These are phyloP conservation scores for Trichomonas gallinae DNA, from an alignment of 208 protist genomes.

Conservation along the genomic window DNA sequence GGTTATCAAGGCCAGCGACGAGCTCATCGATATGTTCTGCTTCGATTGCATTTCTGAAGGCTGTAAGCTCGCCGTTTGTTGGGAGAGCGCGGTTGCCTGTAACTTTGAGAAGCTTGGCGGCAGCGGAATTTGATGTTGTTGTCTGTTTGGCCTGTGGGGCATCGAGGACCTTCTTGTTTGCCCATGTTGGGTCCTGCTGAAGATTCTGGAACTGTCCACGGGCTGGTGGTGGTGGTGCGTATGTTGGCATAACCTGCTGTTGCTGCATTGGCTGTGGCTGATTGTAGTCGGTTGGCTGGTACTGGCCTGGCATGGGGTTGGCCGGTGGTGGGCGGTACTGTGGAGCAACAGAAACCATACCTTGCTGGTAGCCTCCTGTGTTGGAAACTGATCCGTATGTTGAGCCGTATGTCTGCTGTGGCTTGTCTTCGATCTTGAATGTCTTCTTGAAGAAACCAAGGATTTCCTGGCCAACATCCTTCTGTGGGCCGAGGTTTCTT, in stretches of 20 bases:
- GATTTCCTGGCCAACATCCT: background rate
- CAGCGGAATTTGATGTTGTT: background rate
- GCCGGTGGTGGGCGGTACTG: background rate
- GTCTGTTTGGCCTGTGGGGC: background rate
- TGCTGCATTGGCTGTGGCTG: background rate
- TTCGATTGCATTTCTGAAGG: background rate
- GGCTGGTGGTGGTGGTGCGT: background rate
- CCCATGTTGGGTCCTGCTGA: background rate
- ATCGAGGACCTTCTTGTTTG: background rate
- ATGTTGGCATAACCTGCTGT: background rate
- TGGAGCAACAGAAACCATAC: background rate
- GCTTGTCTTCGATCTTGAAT: background rate
- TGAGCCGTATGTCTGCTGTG: background rate
- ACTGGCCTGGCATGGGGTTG: background rate
- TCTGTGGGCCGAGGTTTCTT: background rate
- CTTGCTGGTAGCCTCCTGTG: background rate
- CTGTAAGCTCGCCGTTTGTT: constrained; percentile 1
- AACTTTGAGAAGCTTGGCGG: background rate
- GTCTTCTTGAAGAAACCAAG: background rate
- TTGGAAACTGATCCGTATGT: background rate
- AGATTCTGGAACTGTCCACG: background rate
- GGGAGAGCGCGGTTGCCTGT: background rate
- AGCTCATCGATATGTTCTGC: background rate
- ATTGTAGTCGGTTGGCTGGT: background rate
- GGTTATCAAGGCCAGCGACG: background rate